phyloP scores from a whole-genome alignment of 1,284 basidiomycete species.

The Apiotrichum sp. region DNA sequence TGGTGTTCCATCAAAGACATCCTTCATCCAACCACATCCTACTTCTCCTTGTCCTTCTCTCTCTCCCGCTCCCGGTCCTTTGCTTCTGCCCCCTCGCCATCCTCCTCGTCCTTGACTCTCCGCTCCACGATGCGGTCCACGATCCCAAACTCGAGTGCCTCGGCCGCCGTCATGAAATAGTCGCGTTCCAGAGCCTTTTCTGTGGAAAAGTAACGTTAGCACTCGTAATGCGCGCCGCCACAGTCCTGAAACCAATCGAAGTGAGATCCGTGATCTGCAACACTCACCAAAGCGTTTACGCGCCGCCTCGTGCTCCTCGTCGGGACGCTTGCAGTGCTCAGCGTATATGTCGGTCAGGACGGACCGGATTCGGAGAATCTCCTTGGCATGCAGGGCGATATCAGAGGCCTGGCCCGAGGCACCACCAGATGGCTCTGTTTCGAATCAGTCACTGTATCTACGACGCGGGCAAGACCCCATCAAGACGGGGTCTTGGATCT shows the following conservation, averaged over 20 bases:
- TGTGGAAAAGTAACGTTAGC: slow-evolving; percentile 2
- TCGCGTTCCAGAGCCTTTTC: slow-evolving; percentile 83
- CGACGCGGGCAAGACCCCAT: too few species aligned
- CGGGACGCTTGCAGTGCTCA: slow-evolving; percentile 56
- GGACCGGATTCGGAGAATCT: slow-evolving; percentile 79
- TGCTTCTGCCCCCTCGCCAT: background rate
- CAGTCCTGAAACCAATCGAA: background rate
- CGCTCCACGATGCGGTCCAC: slow-evolving; percentile 77
- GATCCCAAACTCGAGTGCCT: slow-evolving; percentile 81
- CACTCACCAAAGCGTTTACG: slow-evolving; percentile 68
- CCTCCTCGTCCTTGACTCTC: slow-evolving; percentile 26
- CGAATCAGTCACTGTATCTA: too few species aligned
- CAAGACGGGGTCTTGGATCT: too few species aligned
- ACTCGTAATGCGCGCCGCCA: background rate
- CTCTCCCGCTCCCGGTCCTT: background rate
- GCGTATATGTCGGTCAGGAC: slow-evolving; percentile 73
- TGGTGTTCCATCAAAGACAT: background rate
- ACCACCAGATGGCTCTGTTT: slow-evolving; percentile 81
- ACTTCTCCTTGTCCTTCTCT: slow-evolving; percentile 4
- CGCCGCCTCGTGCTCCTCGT: slow-evolving; percentile 60
- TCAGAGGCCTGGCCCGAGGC: slow-evolving; percentile 88
- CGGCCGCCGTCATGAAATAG: slow-evolving; percentile 87
- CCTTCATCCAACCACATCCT: background rate
- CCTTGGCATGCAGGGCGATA: slow-evolving; percentile 87
- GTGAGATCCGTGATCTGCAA: too few species aligned